These are phyloP conservation scores for Gnomoniopsis smithogilvyi DNA, from an alignment of 2,329 filamentous ascomycete species.

Conservation along the genomic window DNA sequence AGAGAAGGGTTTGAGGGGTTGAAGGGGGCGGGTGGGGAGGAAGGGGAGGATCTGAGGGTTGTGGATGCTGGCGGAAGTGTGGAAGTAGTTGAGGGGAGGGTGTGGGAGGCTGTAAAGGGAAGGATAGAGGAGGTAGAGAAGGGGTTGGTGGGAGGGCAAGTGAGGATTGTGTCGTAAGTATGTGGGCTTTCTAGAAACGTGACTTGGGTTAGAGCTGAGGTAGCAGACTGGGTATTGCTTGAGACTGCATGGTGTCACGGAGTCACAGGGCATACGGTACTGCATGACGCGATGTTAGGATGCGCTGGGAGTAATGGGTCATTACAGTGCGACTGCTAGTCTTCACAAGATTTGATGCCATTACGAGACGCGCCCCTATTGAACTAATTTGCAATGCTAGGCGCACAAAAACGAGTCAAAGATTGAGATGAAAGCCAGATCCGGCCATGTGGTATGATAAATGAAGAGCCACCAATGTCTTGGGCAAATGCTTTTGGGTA, in stretches of 20 bases:
- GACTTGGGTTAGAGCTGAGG: neutral
- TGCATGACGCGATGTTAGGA: too few relatives aligned
- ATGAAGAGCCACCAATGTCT: neutral
- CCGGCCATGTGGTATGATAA: neutral
- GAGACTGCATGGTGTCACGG: neutral
- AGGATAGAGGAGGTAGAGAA: constrained; percentile 42
- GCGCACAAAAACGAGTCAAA: too few relatives aligned
- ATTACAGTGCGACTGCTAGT: too few relatives aligned
- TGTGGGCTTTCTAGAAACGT: neutral
- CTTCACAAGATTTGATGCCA: too few relatives aligned
- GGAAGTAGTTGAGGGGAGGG: constrained; percentile 45
- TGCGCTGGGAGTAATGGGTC: too few relatives aligned
- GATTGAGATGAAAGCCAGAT: neutral
- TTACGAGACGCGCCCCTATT: too few relatives aligned
- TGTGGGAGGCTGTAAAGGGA: constrained; percentile 43
- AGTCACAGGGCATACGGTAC: too few relatives aligned
- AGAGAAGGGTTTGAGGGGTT: constrained; percentile 67
- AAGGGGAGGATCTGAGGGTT: constrained; percentile 52
- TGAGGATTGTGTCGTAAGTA: constrained; percentile 42
- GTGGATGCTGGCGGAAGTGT: constrained; percentile 52
- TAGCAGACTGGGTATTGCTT: neutral
- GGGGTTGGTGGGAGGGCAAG: constrained; percentile 39
- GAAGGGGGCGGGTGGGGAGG: constrained; percentile 43
- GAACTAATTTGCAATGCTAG: too few relatives aligned
- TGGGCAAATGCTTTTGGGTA: neutral